A percentile compares a stretch with the other conserved stretches of the same genome.
These are phyloP conservation scores for Cutaneotrichosporon mucoides DNA, from an alignment of 1,284 basidiomycete species.

Conservation along the genomic window DNA sequence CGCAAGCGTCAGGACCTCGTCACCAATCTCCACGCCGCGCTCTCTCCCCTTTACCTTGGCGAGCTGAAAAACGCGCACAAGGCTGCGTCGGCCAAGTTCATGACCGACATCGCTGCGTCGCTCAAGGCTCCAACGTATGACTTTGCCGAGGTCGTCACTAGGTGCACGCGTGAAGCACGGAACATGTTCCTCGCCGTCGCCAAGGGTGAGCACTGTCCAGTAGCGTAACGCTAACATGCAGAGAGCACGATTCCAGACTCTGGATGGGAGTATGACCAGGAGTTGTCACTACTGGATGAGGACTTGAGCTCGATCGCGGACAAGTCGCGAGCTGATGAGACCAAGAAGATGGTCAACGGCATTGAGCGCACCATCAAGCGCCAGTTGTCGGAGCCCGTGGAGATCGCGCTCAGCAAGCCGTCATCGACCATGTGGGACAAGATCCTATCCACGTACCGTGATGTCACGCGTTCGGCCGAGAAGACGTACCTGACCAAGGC, in stretches of 20 bases:
- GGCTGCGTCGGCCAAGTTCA: conserved; percentile 67
- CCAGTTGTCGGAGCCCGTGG: conserved; percentile 83
- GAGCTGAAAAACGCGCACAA: conserved; percentile 97
- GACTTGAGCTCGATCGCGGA: conserved; percentile 80
- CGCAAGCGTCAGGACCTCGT: conserved; percentile 85
- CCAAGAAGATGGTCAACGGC: conserved; percentile 92
- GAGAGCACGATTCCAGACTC: conserved; percentile 59
- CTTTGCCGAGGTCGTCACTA: conserved; percentile 75
- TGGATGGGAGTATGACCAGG: conserved; percentile 82
- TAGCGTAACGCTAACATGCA: conserved; percentile 32
- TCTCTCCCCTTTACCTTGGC: conserved; percentile 87
- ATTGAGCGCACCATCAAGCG: conserved; percentile 91
- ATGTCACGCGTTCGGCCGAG: conserved; percentile 70
- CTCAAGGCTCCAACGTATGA: conserved; percentile 78
- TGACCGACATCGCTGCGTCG: conserved; percentile 68
- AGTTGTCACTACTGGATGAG: conserved; percentile 67
- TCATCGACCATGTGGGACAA: conserved; percentile 86
- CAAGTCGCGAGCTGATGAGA: conserved; percentile 89
- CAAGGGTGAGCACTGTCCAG: conserved; percentile 36
- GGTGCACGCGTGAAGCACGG: conserved; percentile 63
- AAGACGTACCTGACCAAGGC: conserved; percentile 77
- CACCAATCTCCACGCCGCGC: conserved; percentile 69
- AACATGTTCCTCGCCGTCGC: conserved; percentile 65
- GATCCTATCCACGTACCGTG: conserved; percentile 67
- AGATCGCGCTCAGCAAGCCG: conserved; percentile 75